phyloP scores from a whole-genome alignment of 306 rosid species.

The Inga oerstediana region DNA sequence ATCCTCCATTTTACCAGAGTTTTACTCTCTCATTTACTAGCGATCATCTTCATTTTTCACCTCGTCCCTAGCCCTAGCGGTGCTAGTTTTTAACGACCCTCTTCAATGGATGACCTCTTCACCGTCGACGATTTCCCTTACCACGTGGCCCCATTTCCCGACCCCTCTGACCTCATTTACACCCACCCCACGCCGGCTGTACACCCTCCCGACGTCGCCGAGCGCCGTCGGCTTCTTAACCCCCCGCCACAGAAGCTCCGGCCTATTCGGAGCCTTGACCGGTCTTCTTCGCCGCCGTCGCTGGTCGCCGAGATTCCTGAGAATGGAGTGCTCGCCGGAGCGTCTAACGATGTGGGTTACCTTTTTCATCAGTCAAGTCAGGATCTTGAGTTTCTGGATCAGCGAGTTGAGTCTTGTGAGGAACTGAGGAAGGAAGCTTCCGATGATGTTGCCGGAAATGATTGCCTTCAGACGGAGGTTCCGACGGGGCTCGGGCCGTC shows the following conservation, averaged over 20 bases:
- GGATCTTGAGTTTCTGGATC: not conserved
- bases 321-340: not conserved
- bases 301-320: constrained; percentile 7
- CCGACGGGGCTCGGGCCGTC: constrained; percentile 44
- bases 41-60: not conserved
- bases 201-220: constrained; percentile 29
- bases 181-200: constrained; percentile 33
- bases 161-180: constrained; percentile 61
- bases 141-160: constrained; percentile 71
- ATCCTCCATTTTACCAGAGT: not conserved
- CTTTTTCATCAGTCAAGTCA: constrained; percentile 8
- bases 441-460: not conserved
- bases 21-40: not conserved
- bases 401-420: constrained; percentile 18
- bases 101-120: constrained; percentile 29
- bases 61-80: constrained; percentile 7
- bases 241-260: constrained; percentile 81
- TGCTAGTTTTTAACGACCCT: constrained; percentile 38
- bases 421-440: not conserved
- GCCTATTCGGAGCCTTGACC: constrained; percentile 60
- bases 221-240: constrained; percentile 33
- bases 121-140: constrained; percentile 66
- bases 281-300: constrained; percentile 33
- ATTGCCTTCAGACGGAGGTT: not conserved
- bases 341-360: constrained; percentile 20